Conservation (phyloP, 2,329 filamentous ascomycete genomes). For the Dryadomyces quercivorus region DNA sequence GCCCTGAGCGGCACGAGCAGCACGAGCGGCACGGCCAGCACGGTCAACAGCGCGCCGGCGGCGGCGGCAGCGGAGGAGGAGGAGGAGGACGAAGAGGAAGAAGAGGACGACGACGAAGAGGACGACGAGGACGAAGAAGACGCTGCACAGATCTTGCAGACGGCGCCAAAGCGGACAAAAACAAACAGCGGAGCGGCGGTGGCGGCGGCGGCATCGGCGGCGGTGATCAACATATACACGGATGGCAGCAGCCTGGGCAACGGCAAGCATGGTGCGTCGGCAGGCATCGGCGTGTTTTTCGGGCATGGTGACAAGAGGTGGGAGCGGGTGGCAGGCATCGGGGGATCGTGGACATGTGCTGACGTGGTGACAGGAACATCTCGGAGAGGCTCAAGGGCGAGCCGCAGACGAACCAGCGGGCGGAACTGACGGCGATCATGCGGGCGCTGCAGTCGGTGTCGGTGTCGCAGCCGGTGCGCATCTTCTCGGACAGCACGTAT, state of each 20-base stretch:
- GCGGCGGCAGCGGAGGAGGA: conserved; percentile 12
- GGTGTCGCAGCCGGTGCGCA: conserved; percentile 54
- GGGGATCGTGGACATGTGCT: not conserved
- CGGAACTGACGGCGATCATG: conserved; percentile 81
- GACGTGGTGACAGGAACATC: conserved; percentile 35
- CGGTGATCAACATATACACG: conserved; percentile 40
- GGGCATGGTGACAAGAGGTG: conserved; percentile 42
- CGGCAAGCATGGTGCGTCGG: conserved; percentile 39
- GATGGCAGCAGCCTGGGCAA: conserved; percentile 51
- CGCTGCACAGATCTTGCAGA: conserved; percentile 20
- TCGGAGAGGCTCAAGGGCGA: conserved; percentile 64
- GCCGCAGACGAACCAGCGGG: conserved; percentile 85
- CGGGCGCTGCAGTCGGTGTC: conserved; percentile 70
- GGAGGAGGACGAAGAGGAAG: conserved; percentile 17
- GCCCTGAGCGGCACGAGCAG: conserved; percentile 19
- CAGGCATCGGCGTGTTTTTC: conserved; percentile 54
- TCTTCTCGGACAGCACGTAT: conserved; percentile 84
- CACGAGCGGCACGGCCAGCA: conserved; percentile 13
- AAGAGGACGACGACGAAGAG: conserved; percentile 13
- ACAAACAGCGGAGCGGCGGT: conserved; percentile 3
- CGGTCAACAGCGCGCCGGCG: conserved; percentile 8
- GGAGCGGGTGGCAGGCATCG: not conserved
- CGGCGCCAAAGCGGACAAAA: conserved; percentile 24
- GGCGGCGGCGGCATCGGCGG: conserved; percentile 4
- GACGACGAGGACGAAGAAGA: conserved; percentile 16